These are phyloP conservation scores for Haplosporangium sp. DNA, from an alignment of 371 early-diverging fungal genomes.

Conservation along the genomic window DNA sequence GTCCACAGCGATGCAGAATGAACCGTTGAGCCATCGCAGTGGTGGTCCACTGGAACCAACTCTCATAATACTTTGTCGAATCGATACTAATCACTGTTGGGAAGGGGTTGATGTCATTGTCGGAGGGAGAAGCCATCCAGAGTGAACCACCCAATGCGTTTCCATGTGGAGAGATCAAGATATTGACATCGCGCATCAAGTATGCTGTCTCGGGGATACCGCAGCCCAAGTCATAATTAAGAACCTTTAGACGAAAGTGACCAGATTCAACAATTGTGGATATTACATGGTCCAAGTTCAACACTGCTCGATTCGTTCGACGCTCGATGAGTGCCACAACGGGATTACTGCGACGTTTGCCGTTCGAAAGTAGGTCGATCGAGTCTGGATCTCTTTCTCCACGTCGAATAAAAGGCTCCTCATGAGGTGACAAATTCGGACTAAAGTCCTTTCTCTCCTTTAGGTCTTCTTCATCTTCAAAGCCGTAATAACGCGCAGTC, in stretches of 20 bases:
- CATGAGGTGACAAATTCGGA: background rate
- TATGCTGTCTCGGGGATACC: conserved; percentile 58
- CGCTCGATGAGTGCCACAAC: conserved; percentile 38
- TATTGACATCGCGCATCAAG: conserved; percentile 57
- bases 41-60: conserved; percentile 61
- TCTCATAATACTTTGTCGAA: conserved; percentile 56
- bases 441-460: too few relatives aligned
- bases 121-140: conserved; percentile 51
- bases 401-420: background rate
- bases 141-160: conserved; percentile 60
- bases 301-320: conserved; percentile 10
- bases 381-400: conserved; percentile 39
- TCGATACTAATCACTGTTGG: conserved; percentile 55
- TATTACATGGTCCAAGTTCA: conserved; percentile 39
- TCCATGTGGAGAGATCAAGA: conserved; percentile 62
- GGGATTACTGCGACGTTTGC: conserved; percentile 1
- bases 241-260: conserved; percentile 20
- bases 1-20: conserved; percentile 53
- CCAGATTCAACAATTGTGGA: conserved; percentile 15
- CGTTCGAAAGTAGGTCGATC: conserved; percentile 5
- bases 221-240: conserved; percentile 61
- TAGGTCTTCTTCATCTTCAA: background rate
- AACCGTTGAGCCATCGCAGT: conserved; percentile 61
- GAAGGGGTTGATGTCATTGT: background rate
- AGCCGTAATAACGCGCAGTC: conserved; percentile 31